Conservation (phyloP, 1,139 yeast genomes). For the Sporopachydermia cereana region DNA sequence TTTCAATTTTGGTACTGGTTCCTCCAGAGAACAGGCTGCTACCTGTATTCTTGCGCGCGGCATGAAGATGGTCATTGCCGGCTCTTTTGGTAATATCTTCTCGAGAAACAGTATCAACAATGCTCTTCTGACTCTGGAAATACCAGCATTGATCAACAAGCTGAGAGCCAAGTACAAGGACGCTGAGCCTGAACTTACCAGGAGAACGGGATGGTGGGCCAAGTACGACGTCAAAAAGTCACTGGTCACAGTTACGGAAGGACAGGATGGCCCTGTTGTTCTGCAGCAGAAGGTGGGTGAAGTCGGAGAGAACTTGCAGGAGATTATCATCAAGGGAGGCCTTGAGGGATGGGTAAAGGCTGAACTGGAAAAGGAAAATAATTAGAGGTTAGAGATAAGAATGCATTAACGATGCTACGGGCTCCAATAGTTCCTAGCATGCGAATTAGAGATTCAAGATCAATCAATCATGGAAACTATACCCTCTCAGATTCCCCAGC, state of each 20-base stretch:
- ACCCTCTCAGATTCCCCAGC: background rate
- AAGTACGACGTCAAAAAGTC: slow-evolving; percentile 90
- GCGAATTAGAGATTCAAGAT: no score
- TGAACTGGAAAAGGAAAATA: slow-evolving; percentile 33
- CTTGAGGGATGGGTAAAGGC: slow-evolving; percentile 96
- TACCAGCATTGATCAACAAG: slow-evolving; percentile 72
- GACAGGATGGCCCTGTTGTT: slow-evolving; percentile 45
- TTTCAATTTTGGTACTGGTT: slow-evolving; percentile 94
- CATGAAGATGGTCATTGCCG: slow-evolving; percentile 85
- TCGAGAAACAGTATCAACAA: slow-evolving; percentile 92
- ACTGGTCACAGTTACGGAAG: slow-evolving; percentile 63
- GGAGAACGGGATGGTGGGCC: slow-evolving; percentile 89
- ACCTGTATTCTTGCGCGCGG: slow-evolving; percentile 93
- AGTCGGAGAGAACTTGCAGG: slow-evolving; percentile 89
- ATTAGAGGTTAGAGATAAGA: background rate
- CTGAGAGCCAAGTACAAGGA: slow-evolving; percentile 57
- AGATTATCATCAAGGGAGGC: slow-evolving; percentile 93
- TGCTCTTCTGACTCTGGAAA: slow-evolving; percentile 85
- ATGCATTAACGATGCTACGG: background rate
- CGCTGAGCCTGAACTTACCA: slow-evolving; percentile 53
- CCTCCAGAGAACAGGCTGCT: slow-evolving; percentile 99
- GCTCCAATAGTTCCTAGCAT: background rate
- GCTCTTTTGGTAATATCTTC: slow-evolving; percentile 95
- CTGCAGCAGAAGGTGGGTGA: slow-evolving; percentile 88
- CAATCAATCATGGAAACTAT: background rate